Base-by-base conservation (phyloP, 208 protist species). In the Leishmania tropica region DNA sequence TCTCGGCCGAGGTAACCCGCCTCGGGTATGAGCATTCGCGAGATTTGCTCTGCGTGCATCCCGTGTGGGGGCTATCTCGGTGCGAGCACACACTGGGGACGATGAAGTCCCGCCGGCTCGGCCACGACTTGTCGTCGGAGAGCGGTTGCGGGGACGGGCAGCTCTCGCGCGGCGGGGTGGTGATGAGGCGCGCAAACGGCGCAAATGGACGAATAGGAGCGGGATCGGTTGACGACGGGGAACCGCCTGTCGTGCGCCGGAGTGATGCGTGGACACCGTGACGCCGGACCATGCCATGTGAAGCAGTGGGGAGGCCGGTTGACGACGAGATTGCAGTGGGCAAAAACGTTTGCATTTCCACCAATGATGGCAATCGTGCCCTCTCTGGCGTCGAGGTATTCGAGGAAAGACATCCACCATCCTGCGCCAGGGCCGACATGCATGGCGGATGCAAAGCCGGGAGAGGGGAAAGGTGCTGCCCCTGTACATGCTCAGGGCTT, bases 21-120 rank as follows among this genome's bases (percentile, higher is more conserved):
- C 37, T 78, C 48, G 24, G 35, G 76, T n/a, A 72, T 58, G 71
- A 79, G 4, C 77, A 13, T 78, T 85, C 81, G 37, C 60, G 56
- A 17, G 42, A 74, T 3, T 37, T n/a, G 77, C 37, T 48, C 28
- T 37, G 73, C 35, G 77, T 53, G 28, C 77, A 78, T 28, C 64
- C 7, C 3, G 64, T 73, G 42, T 81, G 77, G 0, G 76, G 72
- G 54, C 64, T 75, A 51, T 81, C 77, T 15, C 71, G 81, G 64
- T n/a, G 48, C 51, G 62, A 1, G 1, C 77, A 79, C 81, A 81
- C 76, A 3, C 77, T 62, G 13, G 81, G 72, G 6, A 79, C 53
- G 6, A 75, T 54, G 47, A 71, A 67, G 24, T 64, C 72, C 60
- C 71, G 81, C 72, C 72, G 76, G 62, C 64, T 67, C 6, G 47